Evolutionary conservation across 306 rosid genomes (phyloP).

Genomic region (Lagenaria siceraria): DNA sequence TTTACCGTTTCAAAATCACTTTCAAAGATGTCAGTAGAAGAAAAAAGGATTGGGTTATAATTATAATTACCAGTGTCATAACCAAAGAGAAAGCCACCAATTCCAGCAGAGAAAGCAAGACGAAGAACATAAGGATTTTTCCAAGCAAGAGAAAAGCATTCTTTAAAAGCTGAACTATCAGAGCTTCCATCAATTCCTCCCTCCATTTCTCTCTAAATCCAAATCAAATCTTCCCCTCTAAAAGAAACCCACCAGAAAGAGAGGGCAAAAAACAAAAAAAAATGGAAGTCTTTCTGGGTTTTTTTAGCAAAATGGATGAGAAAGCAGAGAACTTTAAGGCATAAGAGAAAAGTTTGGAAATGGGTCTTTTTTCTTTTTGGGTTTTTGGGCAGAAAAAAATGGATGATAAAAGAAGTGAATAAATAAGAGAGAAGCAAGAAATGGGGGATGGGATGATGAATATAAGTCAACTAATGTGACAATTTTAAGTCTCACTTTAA

Average conservation of each 20-base stretch:
- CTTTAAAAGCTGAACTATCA: conserved; percentile 50
- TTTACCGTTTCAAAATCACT: no score
- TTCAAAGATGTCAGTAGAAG: no score
- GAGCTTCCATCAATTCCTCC: conserved; percentile 31
- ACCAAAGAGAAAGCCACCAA: conserved; percentile 82
- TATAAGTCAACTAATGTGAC: not conserved
- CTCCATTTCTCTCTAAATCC: conserved; percentile 21
- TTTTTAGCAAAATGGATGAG: not conserved
- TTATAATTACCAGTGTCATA: conserved; percentile 51
- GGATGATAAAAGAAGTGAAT: not conserved
- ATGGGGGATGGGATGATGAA: not conserved
- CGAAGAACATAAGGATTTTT: conserved; percentile 65
- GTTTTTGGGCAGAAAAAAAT: not conserved
- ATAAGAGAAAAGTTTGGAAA: not conserved
- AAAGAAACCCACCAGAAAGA: not conserved
- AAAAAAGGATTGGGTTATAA: no score
- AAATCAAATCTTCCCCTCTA: not conserved
- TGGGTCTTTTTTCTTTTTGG: not conserved
- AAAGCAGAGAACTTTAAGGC: not conserved
- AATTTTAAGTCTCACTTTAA: not conserved
- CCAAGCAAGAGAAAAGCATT: conserved; percentile 49
- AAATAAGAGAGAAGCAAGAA: not conserved
- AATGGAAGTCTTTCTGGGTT: not conserved
- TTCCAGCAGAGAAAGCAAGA: conserved; percentile 74
- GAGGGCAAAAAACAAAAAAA: not conserved